Conservation (phyloP, 2,329 filamentous ascomycete species). For the Paecilomyces sp. region DNA sequence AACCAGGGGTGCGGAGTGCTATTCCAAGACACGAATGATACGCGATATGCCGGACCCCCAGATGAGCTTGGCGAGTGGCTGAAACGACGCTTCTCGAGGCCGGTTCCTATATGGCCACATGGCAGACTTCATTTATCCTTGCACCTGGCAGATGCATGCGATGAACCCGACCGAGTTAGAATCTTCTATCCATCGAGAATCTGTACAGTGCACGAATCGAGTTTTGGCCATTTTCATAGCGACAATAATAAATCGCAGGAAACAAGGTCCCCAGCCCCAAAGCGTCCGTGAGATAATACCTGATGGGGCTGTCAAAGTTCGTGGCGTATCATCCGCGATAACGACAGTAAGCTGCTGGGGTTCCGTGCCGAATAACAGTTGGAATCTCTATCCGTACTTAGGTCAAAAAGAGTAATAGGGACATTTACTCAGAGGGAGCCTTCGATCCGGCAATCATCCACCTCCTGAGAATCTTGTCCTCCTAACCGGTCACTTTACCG, state of each 20-base stretch:
- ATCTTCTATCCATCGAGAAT: background rate
- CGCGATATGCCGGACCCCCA: background rate
- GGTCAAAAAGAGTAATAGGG: background rate
- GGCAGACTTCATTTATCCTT: background rate
- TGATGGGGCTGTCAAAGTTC: background rate
- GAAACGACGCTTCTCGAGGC: slow-evolving; percentile 1
- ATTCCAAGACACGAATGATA: background rate
- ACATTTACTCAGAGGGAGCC: background rate
- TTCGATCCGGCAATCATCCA: background rate
- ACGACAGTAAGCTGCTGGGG: background rate
- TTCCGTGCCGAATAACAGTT: background rate
- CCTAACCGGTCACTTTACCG: background rate
- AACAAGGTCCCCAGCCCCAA: background rate
- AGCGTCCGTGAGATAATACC: background rate
- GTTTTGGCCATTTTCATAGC: background rate
- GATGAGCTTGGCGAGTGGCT: background rate
- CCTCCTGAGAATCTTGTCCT: background rate
- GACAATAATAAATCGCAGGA: background rate
- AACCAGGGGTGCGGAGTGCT: background rate
- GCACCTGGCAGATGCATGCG: background rate
- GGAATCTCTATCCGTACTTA: background rate
- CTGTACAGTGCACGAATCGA: background rate
- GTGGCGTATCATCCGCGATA: background rate
- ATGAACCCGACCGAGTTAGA: background rate
- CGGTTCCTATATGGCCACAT: slow-evolving; percentile 1